Percentiles rank a stretch among this genome's conserved stretches.
Evolutionary conservation across 2,329 filamentous ascomycete species (phyloP).

Genomic region (Paraphaeosphaeria sporulosa): DNA sequence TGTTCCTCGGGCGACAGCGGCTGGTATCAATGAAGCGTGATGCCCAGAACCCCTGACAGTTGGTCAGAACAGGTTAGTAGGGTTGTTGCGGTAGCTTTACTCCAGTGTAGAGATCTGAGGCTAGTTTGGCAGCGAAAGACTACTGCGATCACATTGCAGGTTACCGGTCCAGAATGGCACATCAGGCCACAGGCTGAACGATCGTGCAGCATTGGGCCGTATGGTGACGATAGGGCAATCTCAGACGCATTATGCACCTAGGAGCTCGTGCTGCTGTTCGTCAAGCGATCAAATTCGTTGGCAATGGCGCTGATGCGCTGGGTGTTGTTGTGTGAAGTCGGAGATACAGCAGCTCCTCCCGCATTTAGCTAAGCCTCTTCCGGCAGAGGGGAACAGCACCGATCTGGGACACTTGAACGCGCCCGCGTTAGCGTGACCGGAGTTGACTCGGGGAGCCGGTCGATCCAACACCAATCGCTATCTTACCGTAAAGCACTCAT

Average conservation of each 20-base stretch:
- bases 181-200: neutral
- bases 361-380: neutral
- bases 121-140: neutral
- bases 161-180: conserved; percentile 1
- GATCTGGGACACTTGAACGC: neutral
- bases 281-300: neutral
- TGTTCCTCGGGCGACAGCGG: neutral
- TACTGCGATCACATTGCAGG: neutral
- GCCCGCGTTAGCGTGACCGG: conserved; percentile 2
- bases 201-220: neutral
- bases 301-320: neutral
- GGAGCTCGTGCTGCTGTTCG: neutral
- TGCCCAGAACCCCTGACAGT: neutral
- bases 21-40: neutral
- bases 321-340: conserved; percentile 3
- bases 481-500: neutral
- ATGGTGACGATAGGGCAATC: neutral
- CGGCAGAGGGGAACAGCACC: neutral
- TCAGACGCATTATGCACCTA: neutral
- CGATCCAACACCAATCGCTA: neutral
- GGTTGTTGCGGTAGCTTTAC: neutral
- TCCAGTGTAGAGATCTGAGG: neutral
- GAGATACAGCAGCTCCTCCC: neutral
- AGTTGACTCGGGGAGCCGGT: conserved; percentile 4
- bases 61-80: conserved; percentile 1